Evolutionary conservation across 768 basidiomycete species (phyloP).

Genomic region (Vishniacozyma victoriae): DNA sequence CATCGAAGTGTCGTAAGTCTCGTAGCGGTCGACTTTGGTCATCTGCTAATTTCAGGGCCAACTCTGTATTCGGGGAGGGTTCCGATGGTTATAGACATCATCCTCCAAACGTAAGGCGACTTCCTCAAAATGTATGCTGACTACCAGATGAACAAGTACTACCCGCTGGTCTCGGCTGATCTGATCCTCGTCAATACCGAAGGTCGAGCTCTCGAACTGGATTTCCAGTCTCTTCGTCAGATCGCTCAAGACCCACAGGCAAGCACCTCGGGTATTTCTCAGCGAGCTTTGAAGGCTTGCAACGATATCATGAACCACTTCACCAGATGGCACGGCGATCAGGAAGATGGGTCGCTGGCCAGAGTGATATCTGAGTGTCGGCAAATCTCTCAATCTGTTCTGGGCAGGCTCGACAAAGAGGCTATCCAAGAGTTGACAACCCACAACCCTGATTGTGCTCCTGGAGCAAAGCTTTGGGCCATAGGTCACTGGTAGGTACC

Average conservation of each 20-base stretch:
- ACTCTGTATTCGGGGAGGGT: constrained; percentile 89
- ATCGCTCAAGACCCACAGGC: constrained; percentile 5
- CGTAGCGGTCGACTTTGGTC: too few species aligned
- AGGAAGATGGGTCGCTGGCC: constrained; percentile 2
- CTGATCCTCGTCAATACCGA: constrained; percentile 2
- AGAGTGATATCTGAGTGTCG: constrained; percentile 49
- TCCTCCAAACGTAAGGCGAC: constrained; percentile 8
- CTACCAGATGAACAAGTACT: constrained; percentile 7
- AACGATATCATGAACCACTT: constrained; percentile 80
- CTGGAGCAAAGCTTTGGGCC: constrained; percentile 64
- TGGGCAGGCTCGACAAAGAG: constrained; percentile 3
- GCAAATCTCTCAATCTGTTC: constrained; percentile 58
- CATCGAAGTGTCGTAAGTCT: constrained; percentile 22
- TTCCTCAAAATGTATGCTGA: not conserved
- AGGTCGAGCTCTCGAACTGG: constrained; percentile 9
- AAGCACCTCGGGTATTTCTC: constrained; percentile 4
- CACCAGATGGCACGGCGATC: constrained; percentile 12
- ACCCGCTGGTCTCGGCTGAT: constrained; percentile 6
- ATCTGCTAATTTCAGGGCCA: too few species aligned
- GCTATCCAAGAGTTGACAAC: too few species aligned
- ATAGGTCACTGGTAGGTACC: constrained; percentile 55
- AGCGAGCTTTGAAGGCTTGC: constrained; percentile 36
- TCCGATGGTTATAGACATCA: constrained; percentile 35
- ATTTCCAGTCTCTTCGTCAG: constrained; percentile 20
- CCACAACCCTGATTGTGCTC: too few species aligned